Percentiles rank a stretch among this genome's conserved stretches.
phyloP scores from a whole-genome alignment of 345 rosid species.

The Rhodamnia argentea region DNA sequence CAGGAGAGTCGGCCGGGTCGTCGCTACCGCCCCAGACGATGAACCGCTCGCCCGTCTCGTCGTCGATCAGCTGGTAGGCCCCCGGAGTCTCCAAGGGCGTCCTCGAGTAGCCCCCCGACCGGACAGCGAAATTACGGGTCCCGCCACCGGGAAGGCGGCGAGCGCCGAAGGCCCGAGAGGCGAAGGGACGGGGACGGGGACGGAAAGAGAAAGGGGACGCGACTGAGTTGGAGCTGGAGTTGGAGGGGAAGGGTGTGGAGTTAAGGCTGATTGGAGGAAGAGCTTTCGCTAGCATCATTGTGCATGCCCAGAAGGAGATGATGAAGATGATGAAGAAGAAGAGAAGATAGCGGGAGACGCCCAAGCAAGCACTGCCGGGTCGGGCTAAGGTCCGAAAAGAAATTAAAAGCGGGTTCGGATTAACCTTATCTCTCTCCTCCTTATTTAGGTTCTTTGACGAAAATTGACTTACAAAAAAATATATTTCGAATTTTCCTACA shows the following conservation, averaged over 20 bases:
- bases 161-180: not conserved
- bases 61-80: slow-evolving; percentile 24
- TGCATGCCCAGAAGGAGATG: not conserved
- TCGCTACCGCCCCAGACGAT: slow-evolving; percentile 30
- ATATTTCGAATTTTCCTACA: too few relatives aligned
- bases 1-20: slow-evolving; percentile 6
- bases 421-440: too few relatives aligned
- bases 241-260: not conserved
- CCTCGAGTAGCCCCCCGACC: slow-evolving; percentile 11
- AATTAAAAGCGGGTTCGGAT: too few relatives aligned
- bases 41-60: slow-evolving; percentile 38
- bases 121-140: not conserved
- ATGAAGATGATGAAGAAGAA: not conserved
- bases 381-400: too few relatives aligned
- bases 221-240: not conserved
- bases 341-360: too few relatives aligned
- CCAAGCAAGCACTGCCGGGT: too few relatives aligned
- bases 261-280: not conserved
- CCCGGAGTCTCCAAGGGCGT: slow-evolving; percentile 28
- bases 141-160: not conserved
- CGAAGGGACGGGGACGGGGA: not conserved
- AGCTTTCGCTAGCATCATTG: not conserved
- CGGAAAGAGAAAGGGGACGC: not conserved
- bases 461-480: too few relatives aligned
- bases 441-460: too few relatives aligned